Percentiles rank a stretch among this genome's conserved stretches.
phyloP scores from a whole-genome alignment of 371 early-diverging fungal species.

The Actinomucor elegans region DNA sequence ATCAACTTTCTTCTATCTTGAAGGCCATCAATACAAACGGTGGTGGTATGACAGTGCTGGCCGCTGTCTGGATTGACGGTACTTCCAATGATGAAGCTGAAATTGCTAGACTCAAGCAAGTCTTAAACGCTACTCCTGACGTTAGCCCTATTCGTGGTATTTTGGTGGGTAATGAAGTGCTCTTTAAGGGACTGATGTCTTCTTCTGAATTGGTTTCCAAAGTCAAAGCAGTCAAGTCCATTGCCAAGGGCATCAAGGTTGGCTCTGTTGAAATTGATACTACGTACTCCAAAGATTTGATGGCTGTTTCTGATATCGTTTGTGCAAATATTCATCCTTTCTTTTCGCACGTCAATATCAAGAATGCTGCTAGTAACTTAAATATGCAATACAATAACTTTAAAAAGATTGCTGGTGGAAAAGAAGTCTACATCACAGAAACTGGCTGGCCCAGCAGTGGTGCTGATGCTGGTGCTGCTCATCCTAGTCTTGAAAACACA shows the following conservation, averaged over 20 bases:
- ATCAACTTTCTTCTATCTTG: slow-evolving; percentile 35
- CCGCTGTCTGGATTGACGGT: slow-evolving; percentile 48
- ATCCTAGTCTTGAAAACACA: slow-evolving; percentile 47
- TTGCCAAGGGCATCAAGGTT: slow-evolving; percentile 33
- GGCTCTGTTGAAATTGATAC: slow-evolving; percentile 53
- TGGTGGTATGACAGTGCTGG: slow-evolving; percentile 41
- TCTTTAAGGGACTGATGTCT: slow-evolving; percentile 25
- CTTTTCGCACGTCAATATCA: slow-evolving; percentile 39
- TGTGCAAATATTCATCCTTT: slow-evolving; percentile 61
- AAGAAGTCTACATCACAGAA: slow-evolving; percentile 57
- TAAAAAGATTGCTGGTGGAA: slow-evolving; percentile 39
- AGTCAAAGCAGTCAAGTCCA: slow-evolving; percentile 48
- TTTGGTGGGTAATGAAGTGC: slow-evolving; percentile 46
- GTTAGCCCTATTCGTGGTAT: slow-evolving; percentile 28
- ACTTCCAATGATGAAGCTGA: slow-evolving; percentile 27
- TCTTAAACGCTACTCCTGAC: slow-evolving; percentile 9
- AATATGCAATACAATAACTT: slow-evolving; percentile 39
- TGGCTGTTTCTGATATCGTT: slow-evolving; percentile 44
- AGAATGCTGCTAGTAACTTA: slow-evolving; percentile 32
- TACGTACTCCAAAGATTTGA: slow-evolving; percentile 32
- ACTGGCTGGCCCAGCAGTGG: slow-evolving; percentile 71
- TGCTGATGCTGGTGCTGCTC: slow-evolving; percentile 41
- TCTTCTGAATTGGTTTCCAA: slow-evolving; percentile 22
- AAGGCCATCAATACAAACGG: slow-evolving; percentile 27
- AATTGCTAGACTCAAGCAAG: slow-evolving; percentile 22